Base-by-base conservation (phyloP, 2,329 filamentous ascomycete genomes). In the Curvularia eragrostidis region DNA sequence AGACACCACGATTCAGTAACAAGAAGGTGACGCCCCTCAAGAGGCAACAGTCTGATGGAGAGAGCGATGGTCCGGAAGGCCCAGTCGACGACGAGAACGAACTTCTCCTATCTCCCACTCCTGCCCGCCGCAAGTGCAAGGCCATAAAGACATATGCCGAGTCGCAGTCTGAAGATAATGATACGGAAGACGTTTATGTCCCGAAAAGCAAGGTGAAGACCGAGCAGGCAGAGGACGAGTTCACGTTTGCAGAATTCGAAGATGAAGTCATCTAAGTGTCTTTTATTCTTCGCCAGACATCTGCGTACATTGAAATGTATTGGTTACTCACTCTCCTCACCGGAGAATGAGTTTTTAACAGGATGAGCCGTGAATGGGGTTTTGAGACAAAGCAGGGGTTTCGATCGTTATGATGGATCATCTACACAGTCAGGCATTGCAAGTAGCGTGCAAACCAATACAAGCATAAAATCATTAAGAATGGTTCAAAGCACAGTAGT, bases 11-110 rank as follows among this genome's bases (percentile, higher is more conserved):
- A 9, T 26, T 52, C 7, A 30, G 38, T 0, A 12, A 24, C 24
- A 43, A 43, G 13, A 65, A 64, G 51, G 4, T 34, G 1, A 30
- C 41, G 2, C 52, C 42, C 0, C 53, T 49, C 13, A 55, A 53
- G 44, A 50, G 53, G 0, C 12, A 49, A 0, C 42, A 32, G 0
- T 19, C 39, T 0, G 3, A 36, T 5, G 32, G 13, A 36, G 32
- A 36, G 2, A 12, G 7, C 4, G 32, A 36, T n/a, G 10, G 3
- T n/a, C 12, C 10, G 15, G 32, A 36, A 15, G 32, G 32, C 13
- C 15, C 15, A 3, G 10, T n/a, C 6, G 32, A 52, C 5, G 34
- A 51, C 1, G n/a, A n/a, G n/a, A 50, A 50, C 0, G 61, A 56
- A 26, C 46, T 47, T 26, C n/a, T 46, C 0, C 3, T 34, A 1